Evolutionary conservation across 1,284 basidiomycete species (phyloP).

Genomic region (Ustilago lituana): DNA sequence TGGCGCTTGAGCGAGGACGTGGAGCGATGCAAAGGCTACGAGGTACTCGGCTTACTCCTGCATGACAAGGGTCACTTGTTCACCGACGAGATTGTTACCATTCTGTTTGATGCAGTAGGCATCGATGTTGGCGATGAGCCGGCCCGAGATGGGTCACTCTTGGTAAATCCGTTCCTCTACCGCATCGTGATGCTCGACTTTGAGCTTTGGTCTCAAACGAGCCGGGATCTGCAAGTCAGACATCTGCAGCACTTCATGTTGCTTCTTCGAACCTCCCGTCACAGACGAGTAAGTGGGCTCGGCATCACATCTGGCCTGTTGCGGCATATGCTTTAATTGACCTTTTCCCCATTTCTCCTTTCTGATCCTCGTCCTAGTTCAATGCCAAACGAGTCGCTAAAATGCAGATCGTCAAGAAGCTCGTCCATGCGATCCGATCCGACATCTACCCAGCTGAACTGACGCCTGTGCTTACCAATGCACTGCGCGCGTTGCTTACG

Average conservation of each 20-base stretch:
- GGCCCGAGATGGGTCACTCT: constrained; percentile 70
- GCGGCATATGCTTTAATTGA: neutral
- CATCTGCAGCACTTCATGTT: constrained; percentile 83
- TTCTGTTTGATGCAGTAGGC: constrained; percentile 83
- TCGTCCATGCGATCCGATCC: constrained; percentile 77
- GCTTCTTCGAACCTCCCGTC: constrained; percentile 77
- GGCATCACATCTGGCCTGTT: no score
- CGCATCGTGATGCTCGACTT: constrained; percentile 85
- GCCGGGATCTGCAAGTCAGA: constrained; percentile 76
- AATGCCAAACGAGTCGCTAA: constrained; percentile 59
- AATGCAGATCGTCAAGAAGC: constrained; percentile 75
- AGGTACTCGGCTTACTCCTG: constrained; percentile 81
- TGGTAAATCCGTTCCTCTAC: constrained; percentile 84
- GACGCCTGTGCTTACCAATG: constrained; percentile 11
- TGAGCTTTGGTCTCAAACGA: constrained; percentile 83
- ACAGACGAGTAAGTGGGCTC: constrained; percentile 17
- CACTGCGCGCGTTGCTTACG: constrained; percentile 58
- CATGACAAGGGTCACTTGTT: constrained; percentile 79
- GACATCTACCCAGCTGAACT: constrained; percentile 10
- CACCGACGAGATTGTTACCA: constrained; percentile 79
- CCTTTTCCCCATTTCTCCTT: neutral
- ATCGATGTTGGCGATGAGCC: constrained; percentile 71
- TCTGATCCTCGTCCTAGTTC: constrained; percentile 11
- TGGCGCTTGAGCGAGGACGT: constrained; percentile 74
- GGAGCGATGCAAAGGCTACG: constrained; percentile 71